A percentile compares a stretch with the other conserved stretches of the same genome.
Conservation (phyloP, 345 rosid species). For the Eucalyptus dawsonii region DNA sequence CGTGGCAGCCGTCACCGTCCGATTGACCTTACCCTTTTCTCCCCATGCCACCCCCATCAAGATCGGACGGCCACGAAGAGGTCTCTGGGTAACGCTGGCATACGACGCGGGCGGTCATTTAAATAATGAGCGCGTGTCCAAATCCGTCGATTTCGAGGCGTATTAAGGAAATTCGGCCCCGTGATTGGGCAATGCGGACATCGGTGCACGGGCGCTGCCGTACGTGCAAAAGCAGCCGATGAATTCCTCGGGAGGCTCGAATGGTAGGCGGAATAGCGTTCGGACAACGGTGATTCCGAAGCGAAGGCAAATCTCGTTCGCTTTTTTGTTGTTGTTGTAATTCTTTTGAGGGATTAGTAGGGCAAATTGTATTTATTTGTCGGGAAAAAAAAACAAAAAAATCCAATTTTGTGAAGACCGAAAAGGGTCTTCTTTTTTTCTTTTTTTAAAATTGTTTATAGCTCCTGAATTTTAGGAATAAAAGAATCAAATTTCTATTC, state of each 20-base stretch:
- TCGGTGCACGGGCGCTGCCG: neutral
- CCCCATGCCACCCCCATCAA: neutral
- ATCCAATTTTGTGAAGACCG: neutral
- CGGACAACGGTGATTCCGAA: neutral
- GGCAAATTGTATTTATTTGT: neutral
- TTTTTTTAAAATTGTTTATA: neutral
- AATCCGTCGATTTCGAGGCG: neutral
- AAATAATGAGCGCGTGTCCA: neutral
- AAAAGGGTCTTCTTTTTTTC: no score
- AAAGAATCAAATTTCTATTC: neutral
- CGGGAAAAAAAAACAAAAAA: neutral
- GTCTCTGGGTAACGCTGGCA: neutral
- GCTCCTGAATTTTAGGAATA: neutral
- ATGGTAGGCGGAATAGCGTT: neutral
- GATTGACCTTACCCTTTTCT: slow-evolving; percentile 4
- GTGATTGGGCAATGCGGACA: neutral
- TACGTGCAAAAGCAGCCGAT: neutral
- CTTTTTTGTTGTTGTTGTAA: neutral
- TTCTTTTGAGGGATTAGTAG: neutral
- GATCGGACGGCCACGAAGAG: neutral
- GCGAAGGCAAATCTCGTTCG: neutral
- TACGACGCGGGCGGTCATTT: neutral
- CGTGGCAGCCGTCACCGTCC: slow-evolving; percentile 78
- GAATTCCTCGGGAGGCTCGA: neutral
- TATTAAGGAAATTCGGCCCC: neutral